Percentiles rank a stretch among this genome's conserved stretches.
Evolutionary conservation across 2,329 filamentous ascomycete genomes (phyloP).

Genomic region (Cylindrodendrum hubeiense): DNA sequence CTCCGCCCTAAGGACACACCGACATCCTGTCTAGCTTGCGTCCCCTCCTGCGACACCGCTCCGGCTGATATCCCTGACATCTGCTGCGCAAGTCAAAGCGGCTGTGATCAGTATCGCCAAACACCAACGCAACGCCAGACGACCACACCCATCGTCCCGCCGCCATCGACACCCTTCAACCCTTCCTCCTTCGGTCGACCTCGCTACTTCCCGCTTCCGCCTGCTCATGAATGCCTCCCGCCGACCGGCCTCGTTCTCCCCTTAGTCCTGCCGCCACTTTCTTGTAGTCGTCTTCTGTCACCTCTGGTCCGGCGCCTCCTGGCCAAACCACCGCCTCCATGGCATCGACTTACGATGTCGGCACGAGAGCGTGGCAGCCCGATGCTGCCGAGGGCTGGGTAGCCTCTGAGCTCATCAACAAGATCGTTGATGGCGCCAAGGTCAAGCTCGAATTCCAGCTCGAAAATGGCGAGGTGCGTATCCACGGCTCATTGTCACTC

Average conservation of each 20-base stretch:
- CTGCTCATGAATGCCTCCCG: constrained; percentile 48
- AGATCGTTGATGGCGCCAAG: constrained; percentile 86
- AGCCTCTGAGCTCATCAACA: constrained; percentile 92
- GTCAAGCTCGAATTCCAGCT: constrained; percentile 89
- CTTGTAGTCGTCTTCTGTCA: constrained; percentile 37
- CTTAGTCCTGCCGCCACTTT: constrained; percentile 38
- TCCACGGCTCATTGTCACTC: background rate
- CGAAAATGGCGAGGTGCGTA: constrained; percentile 88
- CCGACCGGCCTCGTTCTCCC: constrained; percentile 36
- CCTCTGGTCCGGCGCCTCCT: constrained; percentile 42
- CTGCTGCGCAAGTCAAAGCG: constrained; percentile 19
- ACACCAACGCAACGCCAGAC: constrained; percentile 7
- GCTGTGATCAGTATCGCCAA: constrained; percentile 14
- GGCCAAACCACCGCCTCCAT: constrained; percentile 63
- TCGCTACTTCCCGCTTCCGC: constrained; percentile 32
- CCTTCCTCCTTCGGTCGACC: constrained; percentile 32
- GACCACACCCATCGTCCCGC: constrained; percentile 5
- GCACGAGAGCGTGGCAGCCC: constrained; percentile 98
- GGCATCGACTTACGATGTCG: constrained; percentile 96
- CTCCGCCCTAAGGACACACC: constrained; percentile 14
- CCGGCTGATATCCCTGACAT: constrained; percentile 7
- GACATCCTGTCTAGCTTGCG: constrained; percentile 4
- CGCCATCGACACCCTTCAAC: constrained; percentile 21
- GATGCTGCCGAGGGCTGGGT: constrained; percentile 97
- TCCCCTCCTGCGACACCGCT: constrained; percentile 15